A percentile compares a stretch with the other conserved stretches of the same genome.
phyloP scores from a whole-genome alignment of 1,139 yeast species.

The Saccharomyces hybrid region DNA sequence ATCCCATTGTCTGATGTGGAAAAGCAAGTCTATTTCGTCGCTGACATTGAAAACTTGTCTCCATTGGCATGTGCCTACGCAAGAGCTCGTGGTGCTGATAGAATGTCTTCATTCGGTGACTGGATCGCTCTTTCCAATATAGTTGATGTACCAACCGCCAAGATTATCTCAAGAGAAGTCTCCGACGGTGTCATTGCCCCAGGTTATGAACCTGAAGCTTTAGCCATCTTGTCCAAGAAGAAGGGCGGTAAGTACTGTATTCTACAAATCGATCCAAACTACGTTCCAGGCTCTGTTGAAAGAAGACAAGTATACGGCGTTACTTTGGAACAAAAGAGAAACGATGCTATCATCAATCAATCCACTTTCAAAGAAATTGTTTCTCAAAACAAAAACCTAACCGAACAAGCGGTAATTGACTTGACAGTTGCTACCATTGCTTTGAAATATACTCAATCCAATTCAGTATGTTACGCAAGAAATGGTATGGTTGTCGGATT shows the following conservation, averaged over 20 bases:
- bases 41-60: slow-evolving; percentile 87
- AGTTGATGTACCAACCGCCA: slow-evolving; percentile 94
- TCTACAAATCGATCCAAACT: slow-evolving; percentile 91
- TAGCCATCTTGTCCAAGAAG: slow-evolving; percentile 79
- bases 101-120: slow-evolving; percentile 98
- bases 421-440: slow-evolving; percentile 95
- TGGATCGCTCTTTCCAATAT: slow-evolving; percentile 94
- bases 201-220: slow-evolving; percentile 87
- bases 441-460: slow-evolving; percentile 92
- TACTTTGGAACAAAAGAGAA: slow-evolving; percentile 91
- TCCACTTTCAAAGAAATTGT: slow-evolving; percentile 86
- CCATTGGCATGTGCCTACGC: slow-evolving; percentile 98
- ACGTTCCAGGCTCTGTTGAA: slow-evolving; percentile 71
- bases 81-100: slow-evolving; percentile 98
- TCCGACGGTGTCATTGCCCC: slow-evolving; percentile 99
- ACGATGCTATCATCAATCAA: slow-evolving; percentile 89
- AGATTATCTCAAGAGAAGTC: slow-evolving; percentile 93
- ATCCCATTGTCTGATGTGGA: slow-evolving; percentile 83
- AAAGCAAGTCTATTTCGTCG: slow-evolving; percentile 90
- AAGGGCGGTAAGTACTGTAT: slow-evolving; percentile 97
- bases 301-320: slow-evolving; percentile 95
- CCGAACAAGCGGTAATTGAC: slow-evolving; percentile 89
- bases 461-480: slow-evolving; percentile 96
- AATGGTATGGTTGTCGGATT: slow-evolving; percentile 98
- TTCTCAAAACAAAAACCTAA: slow-evolving; percentile 73